Conservation (phyloP, 805 yeast genomes). For the Candida corydali region DNA sequence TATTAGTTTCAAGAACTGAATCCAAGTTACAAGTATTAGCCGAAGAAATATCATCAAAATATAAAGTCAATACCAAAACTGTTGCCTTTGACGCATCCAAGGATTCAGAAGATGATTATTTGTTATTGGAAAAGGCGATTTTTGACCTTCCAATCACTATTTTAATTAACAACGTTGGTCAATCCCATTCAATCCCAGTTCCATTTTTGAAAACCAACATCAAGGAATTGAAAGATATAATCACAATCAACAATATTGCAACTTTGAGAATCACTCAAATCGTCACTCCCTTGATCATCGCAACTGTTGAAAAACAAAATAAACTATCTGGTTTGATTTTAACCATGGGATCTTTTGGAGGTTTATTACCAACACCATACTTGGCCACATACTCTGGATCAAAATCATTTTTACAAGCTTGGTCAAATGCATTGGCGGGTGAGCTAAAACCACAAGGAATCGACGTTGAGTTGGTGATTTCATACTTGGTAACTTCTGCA, state of each 20-base stretch:
- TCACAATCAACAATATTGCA: constrained; percentile 80
- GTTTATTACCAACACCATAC: constrained; percentile 86
- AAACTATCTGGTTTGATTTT: constrained; percentile 68
- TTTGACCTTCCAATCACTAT: constrained; percentile 61
- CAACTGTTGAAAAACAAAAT: constrained; percentile 41
- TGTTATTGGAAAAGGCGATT: constrained; percentile 42
- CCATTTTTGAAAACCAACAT: constrained; percentile 80
- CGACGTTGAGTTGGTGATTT: constrained; percentile 81
- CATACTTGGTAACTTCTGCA: constrained; percentile 89
- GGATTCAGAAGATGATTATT: constrained; percentile 58
- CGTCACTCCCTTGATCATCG: constrained; percentile 66
- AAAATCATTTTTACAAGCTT: constrained; percentile 88
- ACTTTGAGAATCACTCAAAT: constrained; percentile 80
- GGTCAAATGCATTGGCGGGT: constrained; percentile 87
- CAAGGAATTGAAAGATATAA: constrained; percentile 71
- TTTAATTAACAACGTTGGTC: constrained; percentile 90
- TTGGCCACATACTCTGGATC: constrained; percentile 95
- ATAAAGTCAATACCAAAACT: constrained; percentile 55
- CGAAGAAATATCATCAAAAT: constrained; percentile 55
- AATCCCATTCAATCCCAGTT: constrained; percentile 91
- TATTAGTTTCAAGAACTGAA: constrained; percentile 79
- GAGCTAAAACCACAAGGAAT: constrained; percentile 67
- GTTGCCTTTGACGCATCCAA: constrained; percentile 77
- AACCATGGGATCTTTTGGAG: constrained; percentile 97
- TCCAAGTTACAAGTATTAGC: constrained; percentile 69